Evolutionary conservation across 805 yeast species (phyloP).

Genomic region (Monosporozyma aerobia): DNA sequence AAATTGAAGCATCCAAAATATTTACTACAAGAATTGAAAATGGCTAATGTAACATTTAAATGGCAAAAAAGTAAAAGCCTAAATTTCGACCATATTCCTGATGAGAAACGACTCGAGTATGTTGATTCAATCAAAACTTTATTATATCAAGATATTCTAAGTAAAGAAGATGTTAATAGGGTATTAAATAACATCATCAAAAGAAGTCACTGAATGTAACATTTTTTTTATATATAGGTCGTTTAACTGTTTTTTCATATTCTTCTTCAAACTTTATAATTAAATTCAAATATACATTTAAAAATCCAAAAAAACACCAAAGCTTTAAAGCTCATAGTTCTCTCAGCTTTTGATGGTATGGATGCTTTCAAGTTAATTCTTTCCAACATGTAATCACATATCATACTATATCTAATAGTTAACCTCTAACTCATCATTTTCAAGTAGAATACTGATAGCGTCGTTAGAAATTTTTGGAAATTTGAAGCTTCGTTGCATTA

Average conservation of each 20-base stretch:
- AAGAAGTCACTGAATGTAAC: conserved; percentile 5
- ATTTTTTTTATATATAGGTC: not conserved
- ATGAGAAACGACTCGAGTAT: conserved; percentile 1
- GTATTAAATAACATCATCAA: conserved; percentile 16
- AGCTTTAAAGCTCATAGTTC: too few species aligned
- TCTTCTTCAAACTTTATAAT: not conserved
- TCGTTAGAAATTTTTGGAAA: too few species aligned
- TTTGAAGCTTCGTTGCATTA: too few species aligned
- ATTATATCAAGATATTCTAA: conserved; percentile 20
- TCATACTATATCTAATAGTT: too few species aligned
- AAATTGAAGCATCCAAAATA: conserved; percentile 24
- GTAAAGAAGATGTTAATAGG: conserved; percentile 25
- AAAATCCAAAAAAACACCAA: not conserved
- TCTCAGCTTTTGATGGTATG: too few species aligned
- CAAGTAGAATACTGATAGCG: too few species aligned
- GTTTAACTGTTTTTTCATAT: not conserved
- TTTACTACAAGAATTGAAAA: conserved; percentile 16
- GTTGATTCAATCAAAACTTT: conserved; percentile 13
- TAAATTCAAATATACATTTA: not conserved
- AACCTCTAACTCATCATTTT: too few species aligned
- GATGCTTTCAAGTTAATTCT: too few species aligned
- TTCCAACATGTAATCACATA: too few species aligned
- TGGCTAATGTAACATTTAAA: conserved; percentile 5
- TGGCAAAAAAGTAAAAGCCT: conserved; percentile 1
- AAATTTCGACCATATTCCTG: not conserved